Base-by-base conservation (phyloP, 2,329 filamentous ascomycete species). In the Mariannaea elegans region DNA sequence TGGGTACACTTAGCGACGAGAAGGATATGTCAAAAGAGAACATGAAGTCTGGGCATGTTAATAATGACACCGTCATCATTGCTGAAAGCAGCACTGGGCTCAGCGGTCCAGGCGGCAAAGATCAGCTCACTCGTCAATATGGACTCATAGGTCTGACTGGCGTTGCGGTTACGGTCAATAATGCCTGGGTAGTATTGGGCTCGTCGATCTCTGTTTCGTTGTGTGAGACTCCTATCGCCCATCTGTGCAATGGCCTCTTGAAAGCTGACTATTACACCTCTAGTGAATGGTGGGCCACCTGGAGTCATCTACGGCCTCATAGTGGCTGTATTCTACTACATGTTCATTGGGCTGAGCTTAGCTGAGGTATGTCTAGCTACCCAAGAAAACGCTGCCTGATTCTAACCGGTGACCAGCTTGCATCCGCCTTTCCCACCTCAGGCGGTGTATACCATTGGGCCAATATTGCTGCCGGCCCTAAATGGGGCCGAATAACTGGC, bases 391-490 rank as follows among this genome's bases (percentile, higher is more conserved):
- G 23, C 12, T 10, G 9, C 3, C 13, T 14, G 1, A 16, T 47
- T 23, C 58, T 2, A 54, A 49, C 14, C 3, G 1, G 2, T 10
- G 16, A 2, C 0, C 3, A 71, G 68, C 63, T 71, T n/a, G 59
- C 68, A 2, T 71, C 68, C 2, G 64, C 68, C 0, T 70, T 67
- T 3, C 68, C 68, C 2, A 66, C 62, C 8, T 68, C 68, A 0
- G 68, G 67, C 0, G 68, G 68, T 0, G 68, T 71, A 1, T 71
- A 71, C 3, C 68, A 71, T 7, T 71, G 68, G 68, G 68, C 68
- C 0, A 71, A 61, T 0, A 58, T 70, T 2, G 69, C 68, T 1
- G 68, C 68, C 0, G 68, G 68, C 0, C 68, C 64, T 0, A 67
- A 56, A 61, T 70, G 68, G 68, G 68, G 68, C 0, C 68, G 68